Evolutionary conservation across 257 asterid genomes (phyloP), one percentile per base, ranked within the genome.

Genomic region (Capsicum pubescens): DNA sequence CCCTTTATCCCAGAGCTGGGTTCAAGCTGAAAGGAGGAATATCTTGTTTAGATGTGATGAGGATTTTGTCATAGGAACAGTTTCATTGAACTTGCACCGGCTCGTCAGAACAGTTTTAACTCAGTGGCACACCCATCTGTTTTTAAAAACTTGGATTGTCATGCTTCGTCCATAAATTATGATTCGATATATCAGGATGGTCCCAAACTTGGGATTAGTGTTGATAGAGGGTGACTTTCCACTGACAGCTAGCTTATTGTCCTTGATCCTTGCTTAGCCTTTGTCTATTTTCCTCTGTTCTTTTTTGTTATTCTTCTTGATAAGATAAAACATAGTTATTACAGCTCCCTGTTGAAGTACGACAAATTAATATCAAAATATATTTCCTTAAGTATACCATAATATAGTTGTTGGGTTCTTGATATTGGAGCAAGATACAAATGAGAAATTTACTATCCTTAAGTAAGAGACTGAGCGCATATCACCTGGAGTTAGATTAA

Each of bases 1-100:
- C 61, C 81, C 46, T 74, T 74, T 50, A 50, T 74, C 81, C 81
- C 81, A 74, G 19, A 74, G 60, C 61, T 74, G 81, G 81, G 44
- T 19, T 52, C 81, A 74, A 21, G 81, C 13, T 74, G 46, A 50
- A 74, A 74, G 81, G 46, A 48, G 59, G 80, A 74, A 19, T 44
- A 50, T 14, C 8, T 74, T 74, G 44, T 74, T 72, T 7, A 19
- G 48, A 74, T 26, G 7, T 48, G 59, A 74, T 19, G 60, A 74
- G 57, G n/a, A 71, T 71, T 71, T 44, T 71, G 4, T 48, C 80
- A 19, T 19, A 48, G 60, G 60, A 74, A 12, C 44, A 48, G 44
- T 72, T 50, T 19, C 80, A n/a, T 72, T 74, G 80, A 74, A 21
- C 46, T 50, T 74, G 80, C 19, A 14, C 61, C 12, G 61, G 60